Percentiles rank a stretch among this genome's conserved stretches.
Conservation (phyloP, 352 stramenopile genomes). For the Peronospora belbahrii region DNA sequence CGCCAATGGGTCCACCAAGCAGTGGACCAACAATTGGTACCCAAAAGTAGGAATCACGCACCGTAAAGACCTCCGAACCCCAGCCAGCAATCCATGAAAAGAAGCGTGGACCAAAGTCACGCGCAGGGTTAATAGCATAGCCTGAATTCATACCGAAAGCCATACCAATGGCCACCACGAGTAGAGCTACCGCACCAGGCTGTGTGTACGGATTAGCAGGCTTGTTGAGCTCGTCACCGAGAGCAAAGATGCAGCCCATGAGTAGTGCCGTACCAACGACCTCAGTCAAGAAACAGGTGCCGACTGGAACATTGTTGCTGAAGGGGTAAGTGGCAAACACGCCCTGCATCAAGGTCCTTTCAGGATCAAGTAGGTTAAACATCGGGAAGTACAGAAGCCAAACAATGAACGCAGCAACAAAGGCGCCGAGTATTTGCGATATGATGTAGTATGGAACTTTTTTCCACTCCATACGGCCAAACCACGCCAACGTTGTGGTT, state of each 20-base stretch:
- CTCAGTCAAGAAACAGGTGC: slow-evolving; percentile 50
- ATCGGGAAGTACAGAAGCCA: slow-evolving; percentile 52
- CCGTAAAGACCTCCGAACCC: slow-evolving; percentile 25
- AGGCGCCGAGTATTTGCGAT: slow-evolving; percentile 44
- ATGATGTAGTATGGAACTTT: slow-evolving; percentile 41
- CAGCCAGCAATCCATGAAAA: slow-evolving; percentile 40
- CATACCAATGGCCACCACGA: slow-evolving; percentile 63
- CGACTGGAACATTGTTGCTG: slow-evolving; percentile 24
- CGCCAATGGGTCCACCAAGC: slow-evolving; percentile 34
- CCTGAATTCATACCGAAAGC: slow-evolving; percentile 65
- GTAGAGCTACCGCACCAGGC: slow-evolving; percentile 36
- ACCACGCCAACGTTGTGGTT: slow-evolving; percentile 43
- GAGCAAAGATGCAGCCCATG: slow-evolving; percentile 47
- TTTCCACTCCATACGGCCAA: slow-evolving; percentile 38
- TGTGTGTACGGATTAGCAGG: slow-evolving; percentile 37
- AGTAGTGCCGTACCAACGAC: slow-evolving; percentile 53
- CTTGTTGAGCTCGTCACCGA: slow-evolving; percentile 49
- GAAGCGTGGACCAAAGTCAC: slow-evolving; percentile 44
- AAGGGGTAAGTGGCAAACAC: slow-evolving; percentile 52
- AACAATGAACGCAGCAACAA: slow-evolving; percentile 37
- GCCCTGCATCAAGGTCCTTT: slow-evolving; percentile 26
- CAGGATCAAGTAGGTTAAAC: slow-evolving; percentile 41
- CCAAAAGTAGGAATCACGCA: slow-evolving; percentile 51
- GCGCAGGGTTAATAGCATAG: slow-evolving; percentile 61
- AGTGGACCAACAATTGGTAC: slow-evolving; percentile 45